Conservation (phyloP, 441 rosid genomes). For the Adansonia rubrostipa region DNA sequence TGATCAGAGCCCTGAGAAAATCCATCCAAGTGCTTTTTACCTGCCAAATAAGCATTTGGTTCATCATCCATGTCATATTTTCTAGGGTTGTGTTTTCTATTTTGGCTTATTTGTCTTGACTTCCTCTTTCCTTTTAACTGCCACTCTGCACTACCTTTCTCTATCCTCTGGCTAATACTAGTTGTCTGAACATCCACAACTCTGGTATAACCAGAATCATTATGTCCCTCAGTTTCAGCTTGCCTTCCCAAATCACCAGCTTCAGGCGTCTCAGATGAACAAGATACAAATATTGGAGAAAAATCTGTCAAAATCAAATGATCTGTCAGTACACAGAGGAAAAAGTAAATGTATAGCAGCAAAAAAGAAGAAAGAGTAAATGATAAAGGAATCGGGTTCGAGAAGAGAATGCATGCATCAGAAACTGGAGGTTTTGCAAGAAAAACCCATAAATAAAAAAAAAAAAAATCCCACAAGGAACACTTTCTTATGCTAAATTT, state of each 20-base stretch:
- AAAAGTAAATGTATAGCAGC: not conserved
- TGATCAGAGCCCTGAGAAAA: constrained; percentile 36
- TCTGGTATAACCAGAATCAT: constrained; percentile 52
- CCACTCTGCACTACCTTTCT: constrained; percentile 85
- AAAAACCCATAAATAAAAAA: not conserved
- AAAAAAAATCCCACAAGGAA: not conserved
- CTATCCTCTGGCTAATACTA: constrained; percentile 58
- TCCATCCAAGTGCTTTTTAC: constrained; percentile 44
- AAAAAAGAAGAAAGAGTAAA: not conserved
- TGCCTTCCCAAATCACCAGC: constrained; percentile 49
- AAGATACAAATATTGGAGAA: constrained; percentile 44
- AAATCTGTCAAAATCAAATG: constrained; percentile 48
- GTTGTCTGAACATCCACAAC: constrained; percentile 37
- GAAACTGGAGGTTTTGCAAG: not conserved
- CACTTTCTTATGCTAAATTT: not conserved
- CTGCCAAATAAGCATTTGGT: constrained; percentile 38
- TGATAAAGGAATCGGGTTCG: not conserved
- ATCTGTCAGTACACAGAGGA: constrained; percentile 24
- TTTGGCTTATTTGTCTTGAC: constrained; percentile 67
- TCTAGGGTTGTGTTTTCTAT: constrained; percentile 54
- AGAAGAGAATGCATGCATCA: not conserved
- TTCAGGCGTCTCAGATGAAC: constrained; percentile 48
- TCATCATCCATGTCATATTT: constrained; percentile 55
- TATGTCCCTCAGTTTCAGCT: constrained; percentile 49
- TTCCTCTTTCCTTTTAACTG: constrained; percentile 95